phyloP scores from a whole-genome alignment of 345 rosid genomes.

The Murraya paniculata region DNA sequence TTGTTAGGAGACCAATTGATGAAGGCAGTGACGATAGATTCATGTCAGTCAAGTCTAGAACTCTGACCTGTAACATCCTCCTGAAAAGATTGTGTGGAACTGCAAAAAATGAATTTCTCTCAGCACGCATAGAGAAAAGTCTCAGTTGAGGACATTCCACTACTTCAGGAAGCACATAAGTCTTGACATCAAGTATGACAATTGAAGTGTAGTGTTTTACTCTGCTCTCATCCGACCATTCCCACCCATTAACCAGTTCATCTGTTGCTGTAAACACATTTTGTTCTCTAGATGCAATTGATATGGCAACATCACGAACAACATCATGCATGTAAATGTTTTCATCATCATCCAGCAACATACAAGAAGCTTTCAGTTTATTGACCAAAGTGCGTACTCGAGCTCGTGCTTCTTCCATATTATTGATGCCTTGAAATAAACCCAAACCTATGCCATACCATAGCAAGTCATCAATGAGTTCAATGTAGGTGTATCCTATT shows the following conservation, averaged over 20 bases:
- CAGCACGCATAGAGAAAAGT: background rate
- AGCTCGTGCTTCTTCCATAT: too few species aligned
- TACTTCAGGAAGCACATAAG: background rate
- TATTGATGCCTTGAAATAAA: too few species aligned
- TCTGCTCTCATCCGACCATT: background rate
- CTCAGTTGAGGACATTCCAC: background rate
- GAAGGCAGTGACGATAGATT: too few species aligned
- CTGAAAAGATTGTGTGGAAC: constrained; percentile 13
- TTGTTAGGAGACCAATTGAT: background rate
- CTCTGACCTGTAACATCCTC: background rate
- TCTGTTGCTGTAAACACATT: background rate
- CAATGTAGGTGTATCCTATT: too few species aligned
- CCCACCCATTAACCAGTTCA: background rate
- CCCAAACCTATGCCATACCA: too few species aligned
- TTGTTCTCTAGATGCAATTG: constrained; percentile 3
- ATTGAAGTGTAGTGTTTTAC: background rate
- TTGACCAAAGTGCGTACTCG: too few species aligned
- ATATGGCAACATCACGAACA: background rate
- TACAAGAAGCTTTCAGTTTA: too few species aligned
- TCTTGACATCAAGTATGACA: background rate
- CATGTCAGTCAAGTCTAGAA: too few species aligned
- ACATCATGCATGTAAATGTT: too few species aligned
- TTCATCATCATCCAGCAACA: too few species aligned
- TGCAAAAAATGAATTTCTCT: accelerated
- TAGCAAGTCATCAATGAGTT: too few species aligned